These are phyloP conservation scores for Cyberlindnera nakhonratchasimensis DNA, from an alignment of 805 yeast species.

Conservation along the genomic window DNA sequence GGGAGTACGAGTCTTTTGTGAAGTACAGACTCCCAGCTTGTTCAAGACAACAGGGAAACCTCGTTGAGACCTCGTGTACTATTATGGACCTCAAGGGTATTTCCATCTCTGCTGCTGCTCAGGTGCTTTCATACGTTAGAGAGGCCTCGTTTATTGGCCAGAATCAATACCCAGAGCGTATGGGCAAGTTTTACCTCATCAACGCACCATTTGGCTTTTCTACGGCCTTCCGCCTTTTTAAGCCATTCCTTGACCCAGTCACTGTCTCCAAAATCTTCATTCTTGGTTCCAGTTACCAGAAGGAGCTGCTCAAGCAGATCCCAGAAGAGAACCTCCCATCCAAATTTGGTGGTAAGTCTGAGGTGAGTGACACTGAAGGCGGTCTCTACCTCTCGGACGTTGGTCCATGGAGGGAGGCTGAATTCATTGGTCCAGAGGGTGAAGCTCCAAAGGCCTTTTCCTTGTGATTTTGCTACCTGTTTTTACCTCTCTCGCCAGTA, in stretches of 20 bases:
- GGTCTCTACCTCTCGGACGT: conserved; percentile 84
- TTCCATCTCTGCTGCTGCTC: conserved; percentile 76
- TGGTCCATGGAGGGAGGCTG: conserved; percentile 96
- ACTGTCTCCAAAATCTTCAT: conserved; percentile 94
- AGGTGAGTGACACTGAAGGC: conserved; percentile 61
- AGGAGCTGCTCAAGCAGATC: conserved; percentile 85
- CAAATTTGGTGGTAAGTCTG: conserved; percentile 85
- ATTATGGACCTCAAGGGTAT: conserved; percentile 94
- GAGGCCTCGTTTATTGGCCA: conserved; percentile 95
- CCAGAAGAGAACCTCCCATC: conserved; percentile 89
- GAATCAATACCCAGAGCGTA: conserved; percentile 97
- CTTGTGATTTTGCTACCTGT: conserved; percentile 3
- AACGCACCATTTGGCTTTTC: conserved; percentile 98
- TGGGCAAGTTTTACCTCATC: conserved; percentile 95
- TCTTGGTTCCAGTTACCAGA: conserved; percentile 71
- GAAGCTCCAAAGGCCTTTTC: conserved; percentile 69
- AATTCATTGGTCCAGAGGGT: conserved; percentile 93
- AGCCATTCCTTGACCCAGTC: conserved; percentile 95
- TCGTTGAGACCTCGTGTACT: conserved; percentile 95
- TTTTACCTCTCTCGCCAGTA: background rate
- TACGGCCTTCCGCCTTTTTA: conserved; percentile 86
- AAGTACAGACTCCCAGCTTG: conserved; percentile 88
- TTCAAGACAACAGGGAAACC: conserved; percentile 70
- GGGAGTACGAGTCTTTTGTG: conserved; percentile 95
- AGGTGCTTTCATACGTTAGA: conserved; percentile 81